A percentile compares a stretch with the other conserved stretches of the same genome.
phyloP scores from a whole-genome alignment of 2,329 filamentous ascomycete species.

The Immersiporthe knoxdaviesiana region DNA sequence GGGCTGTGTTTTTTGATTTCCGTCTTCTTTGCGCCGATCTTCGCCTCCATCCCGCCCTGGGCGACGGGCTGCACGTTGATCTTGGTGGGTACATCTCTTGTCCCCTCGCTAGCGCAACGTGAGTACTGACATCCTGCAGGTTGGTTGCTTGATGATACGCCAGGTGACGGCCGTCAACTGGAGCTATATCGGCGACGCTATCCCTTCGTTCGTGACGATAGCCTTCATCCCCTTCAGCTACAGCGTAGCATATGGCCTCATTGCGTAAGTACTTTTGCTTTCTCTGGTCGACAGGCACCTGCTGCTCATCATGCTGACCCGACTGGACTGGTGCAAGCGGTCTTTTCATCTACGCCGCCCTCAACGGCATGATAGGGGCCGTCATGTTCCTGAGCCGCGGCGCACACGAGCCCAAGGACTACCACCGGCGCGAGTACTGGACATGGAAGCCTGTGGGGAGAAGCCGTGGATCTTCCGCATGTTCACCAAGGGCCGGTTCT shows the following conservation, averaged over 20 bases:
- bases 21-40: slow-evolving; percentile 88
- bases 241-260: slow-evolving; percentile 77
- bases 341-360: slow-evolving; percentile 56
- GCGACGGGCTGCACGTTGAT: slow-evolving; percentile 85
- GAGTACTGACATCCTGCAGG: slow-evolving; percentile 34
- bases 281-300: no score
- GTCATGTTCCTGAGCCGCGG: slow-evolving; percentile 49
- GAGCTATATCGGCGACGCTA: slow-evolving; percentile 74
- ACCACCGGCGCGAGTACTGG: slow-evolving; percentile 61
- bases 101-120: neutral
- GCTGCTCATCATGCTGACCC: neutral
- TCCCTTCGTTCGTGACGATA: slow-evolving; percentile 76
- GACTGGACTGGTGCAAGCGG: slow-evolving; percentile 44
- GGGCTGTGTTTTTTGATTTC: slow-evolving; percentile 85
- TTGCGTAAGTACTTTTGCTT: slow-evolving; percentile 55
- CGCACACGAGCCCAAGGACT: slow-evolving; percentile 52
- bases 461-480: slow-evolving; percentile 52
- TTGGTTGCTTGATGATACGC: slow-evolving; percentile 78
- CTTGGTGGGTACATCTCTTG: slow-evolving; percentile 49
- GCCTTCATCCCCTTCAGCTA: slow-evolving; percentile 79
- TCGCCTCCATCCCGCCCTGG: slow-evolving; percentile 87
- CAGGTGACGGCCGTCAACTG: slow-evolving; percentile 77
- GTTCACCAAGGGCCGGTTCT: slow-evolving; percentile 35
- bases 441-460: slow-evolving; percentile 53
- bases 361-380: slow-evolving; percentile 53